phyloP scores from a whole-genome alignment of 2,329 filamentous ascomycete species.

The Cytospora leucostoma region DNA sequence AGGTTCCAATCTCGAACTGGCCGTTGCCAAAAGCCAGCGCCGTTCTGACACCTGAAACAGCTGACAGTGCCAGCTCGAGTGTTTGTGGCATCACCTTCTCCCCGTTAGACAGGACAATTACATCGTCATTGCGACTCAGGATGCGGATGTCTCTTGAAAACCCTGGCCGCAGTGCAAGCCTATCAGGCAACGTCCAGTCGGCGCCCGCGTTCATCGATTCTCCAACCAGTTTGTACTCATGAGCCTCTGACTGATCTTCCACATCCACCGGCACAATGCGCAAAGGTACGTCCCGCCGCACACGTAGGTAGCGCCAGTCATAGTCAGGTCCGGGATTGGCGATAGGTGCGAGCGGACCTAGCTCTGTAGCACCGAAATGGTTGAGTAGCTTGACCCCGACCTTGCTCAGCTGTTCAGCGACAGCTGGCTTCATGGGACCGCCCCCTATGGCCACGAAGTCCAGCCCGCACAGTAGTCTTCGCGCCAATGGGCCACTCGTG shows the following conservation, averaged over 20 bases:
- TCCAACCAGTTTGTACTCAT: not conserved
- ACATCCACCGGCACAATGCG: not conserved
- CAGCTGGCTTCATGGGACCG: not conserved
- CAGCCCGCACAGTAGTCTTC: not conserved
- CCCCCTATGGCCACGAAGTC: not conserved
- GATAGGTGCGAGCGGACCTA: not conserved
- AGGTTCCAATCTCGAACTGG: not conserved
- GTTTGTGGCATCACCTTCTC: constrained; percentile 1
- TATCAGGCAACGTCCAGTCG: no score
- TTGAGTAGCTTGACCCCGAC: not conserved
- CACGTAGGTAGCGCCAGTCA: not conserved
- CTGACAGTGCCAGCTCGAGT: not conserved
- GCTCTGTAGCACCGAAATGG: constrained; percentile 4
- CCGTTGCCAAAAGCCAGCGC: not conserved
- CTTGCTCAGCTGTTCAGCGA: not conserved
- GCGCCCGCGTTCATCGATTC: not conserved
- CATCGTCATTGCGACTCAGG: constrained; percentile 1
- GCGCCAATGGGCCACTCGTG: no score
- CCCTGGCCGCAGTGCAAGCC: no score
- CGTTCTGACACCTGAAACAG: not conserved
- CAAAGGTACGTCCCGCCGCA: not conserved
- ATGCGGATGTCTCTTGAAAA: no score
- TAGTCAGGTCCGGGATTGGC: not conserved
- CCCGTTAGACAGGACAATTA: constrained; percentile 1
- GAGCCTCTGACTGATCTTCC: not conserved